Base-by-base conservation (phyloP, 2,329 filamentous ascomycete genomes). In the Onygena corvina region DNA sequence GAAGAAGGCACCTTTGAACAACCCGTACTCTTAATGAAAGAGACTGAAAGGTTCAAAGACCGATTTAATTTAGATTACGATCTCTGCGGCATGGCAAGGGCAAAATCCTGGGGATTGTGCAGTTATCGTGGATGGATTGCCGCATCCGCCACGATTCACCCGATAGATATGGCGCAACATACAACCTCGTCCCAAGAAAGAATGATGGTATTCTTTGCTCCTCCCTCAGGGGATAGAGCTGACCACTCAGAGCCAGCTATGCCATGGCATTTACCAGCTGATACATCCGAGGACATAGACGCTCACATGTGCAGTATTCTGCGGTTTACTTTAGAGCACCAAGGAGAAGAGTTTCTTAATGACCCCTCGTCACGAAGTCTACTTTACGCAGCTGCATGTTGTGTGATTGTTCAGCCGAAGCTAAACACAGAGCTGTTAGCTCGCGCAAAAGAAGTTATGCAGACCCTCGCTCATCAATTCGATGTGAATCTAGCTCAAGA, bases 81-180 rank as follows among this genome's bases (percentile, higher is more conserved):
- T 45, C 64, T 80, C 1, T 70, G 68, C 18, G 72, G 72, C 4
- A 62, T 73, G 47, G 68, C 71, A 5, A 61, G 68, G n/a, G 66
- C 71, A 4, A 72, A 72, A 52, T 66, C 71, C 5, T 79, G 75
- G 72, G 78, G 78, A 2, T 61, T 79, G 4, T 67, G 71, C 14
- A 49, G 35, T 12, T 46, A 52, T 44, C 33, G 69, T 18, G 70
- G 72, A 25, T 68, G 71, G 20, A 59, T 71, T 11, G 76, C 73
- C 3, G 66, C 67, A 2, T 74, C 71, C 49, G 65, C 72, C 42
- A 75, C 72, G 1, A 56, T 76, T 23, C 75, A 81, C 57, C 76
- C 77, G 0, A 74, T 70, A 3, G 72, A 79, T 57, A 73, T 75
- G 64, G 64, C 79, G 11, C 74, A 80, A 52, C 80, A 80, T 57